phyloP scores from a whole-genome alignment of 352 stramenopile genomes.

The Phytophthora citricola region DNA sequence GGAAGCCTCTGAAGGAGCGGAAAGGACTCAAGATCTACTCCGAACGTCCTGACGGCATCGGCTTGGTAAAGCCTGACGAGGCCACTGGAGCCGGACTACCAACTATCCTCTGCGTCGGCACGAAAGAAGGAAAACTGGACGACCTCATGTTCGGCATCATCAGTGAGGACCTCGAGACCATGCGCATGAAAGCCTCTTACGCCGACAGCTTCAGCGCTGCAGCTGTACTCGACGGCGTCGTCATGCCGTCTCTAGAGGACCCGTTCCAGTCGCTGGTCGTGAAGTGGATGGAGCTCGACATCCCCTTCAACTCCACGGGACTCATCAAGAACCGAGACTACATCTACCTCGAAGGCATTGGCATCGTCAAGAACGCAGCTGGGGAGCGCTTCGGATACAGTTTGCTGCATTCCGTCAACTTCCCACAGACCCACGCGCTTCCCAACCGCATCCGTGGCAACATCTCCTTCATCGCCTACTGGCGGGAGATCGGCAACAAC shows the following conservation, averaged over 20 bases:
- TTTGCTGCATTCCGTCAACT: slow-evolving; percentile 6
- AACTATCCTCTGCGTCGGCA: slow-evolving; percentile 1
- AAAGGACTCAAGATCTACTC: slow-evolving; percentile 15
- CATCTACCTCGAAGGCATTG: slow-evolving; percentile 9
- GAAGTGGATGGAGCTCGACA: slow-evolving; percentile 10
- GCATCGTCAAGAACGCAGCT: slow-evolving; percentile 8
- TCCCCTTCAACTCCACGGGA: slow-evolving; percentile 10
- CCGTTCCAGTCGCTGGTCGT: slow-evolving; percentile 4
- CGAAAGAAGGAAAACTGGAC: slow-evolving; percentile 5
- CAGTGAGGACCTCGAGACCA: slow-evolving; percentile 11
- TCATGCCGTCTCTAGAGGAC: slow-evolving; percentile 6
- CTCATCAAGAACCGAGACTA: slow-evolving; percentile 16
- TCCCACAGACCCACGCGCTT: slow-evolving; percentile 3
- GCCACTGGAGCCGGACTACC: background rate
- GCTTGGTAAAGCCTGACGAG: background rate
- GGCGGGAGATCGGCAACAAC: slow-evolving; percentile 2
- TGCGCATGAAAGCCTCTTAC: slow-evolving; percentile 8
- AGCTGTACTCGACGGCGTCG: slow-evolving; percentile 1
- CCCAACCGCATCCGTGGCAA: slow-evolving; percentile 8
- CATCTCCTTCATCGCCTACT: slow-evolving; percentile 6
- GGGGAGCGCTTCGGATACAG: slow-evolving; percentile 5
- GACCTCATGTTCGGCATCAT: slow-evolving; percentile 13
- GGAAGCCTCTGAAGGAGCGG: slow-evolving; percentile 10
- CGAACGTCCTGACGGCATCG: background rate
- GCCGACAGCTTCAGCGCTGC: slow-evolving; percentile 7